Evolutionary conservation across 495 filamentous ascomycete genomes (phyloP).

Genomic region (Lepraria neglecta): DNA sequence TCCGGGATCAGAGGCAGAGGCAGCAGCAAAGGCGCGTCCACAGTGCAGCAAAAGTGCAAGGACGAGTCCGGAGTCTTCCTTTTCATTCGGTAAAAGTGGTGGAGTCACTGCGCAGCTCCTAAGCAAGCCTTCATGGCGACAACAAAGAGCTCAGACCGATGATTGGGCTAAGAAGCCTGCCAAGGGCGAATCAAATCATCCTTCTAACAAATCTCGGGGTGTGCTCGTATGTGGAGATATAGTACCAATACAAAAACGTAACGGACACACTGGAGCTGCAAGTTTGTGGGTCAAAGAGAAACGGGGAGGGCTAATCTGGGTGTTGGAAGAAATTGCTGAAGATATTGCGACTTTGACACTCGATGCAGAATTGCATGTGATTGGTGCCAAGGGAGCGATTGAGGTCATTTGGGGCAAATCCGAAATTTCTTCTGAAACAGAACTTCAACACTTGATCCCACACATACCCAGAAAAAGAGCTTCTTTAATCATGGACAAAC

Average conservation of each 20-base stretch:
- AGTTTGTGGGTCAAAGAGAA: conserved; percentile 99
- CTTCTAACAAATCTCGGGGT: conserved; percentile 71
- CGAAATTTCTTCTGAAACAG: conserved; percentile 55
- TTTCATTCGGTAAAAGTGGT: conserved; percentile 58
- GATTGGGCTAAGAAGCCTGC: conserved; percentile 55
- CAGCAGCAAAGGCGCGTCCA: conserved; percentile 33
- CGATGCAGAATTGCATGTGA: conserved; percentile 66
- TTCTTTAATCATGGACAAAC: conserved; percentile 53
- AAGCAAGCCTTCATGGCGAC: conserved; percentile 77
- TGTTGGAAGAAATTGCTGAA: conserved; percentile 94
- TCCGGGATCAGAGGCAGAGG: conserved; percentile 45
- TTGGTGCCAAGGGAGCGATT: conserved; percentile 58
- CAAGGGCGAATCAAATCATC: conserved; percentile 47
- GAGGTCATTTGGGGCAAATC: conserved; percentile 76
- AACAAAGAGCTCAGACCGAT: conserved; percentile 69
- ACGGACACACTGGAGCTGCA: conserved; percentile 82
- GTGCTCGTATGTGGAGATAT: conserved; percentile 95
- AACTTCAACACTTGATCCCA: conserved; percentile 70
- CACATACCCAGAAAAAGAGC: conserved; percentile 66
- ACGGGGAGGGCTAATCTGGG: conserved; percentile 88
- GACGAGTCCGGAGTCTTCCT: conserved; percentile 38
- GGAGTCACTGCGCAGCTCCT: conserved; percentile 81
- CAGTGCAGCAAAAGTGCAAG: conserved; percentile 41
- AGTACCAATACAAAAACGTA: conserved; percentile 90
- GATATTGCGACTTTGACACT: conserved; percentile 70